Percentiles rank a stretch among this genome's conserved stretches.
Conservation (phyloP, 176 grass and related monocot species). For the Rhynchospora breviuscula region DNA sequence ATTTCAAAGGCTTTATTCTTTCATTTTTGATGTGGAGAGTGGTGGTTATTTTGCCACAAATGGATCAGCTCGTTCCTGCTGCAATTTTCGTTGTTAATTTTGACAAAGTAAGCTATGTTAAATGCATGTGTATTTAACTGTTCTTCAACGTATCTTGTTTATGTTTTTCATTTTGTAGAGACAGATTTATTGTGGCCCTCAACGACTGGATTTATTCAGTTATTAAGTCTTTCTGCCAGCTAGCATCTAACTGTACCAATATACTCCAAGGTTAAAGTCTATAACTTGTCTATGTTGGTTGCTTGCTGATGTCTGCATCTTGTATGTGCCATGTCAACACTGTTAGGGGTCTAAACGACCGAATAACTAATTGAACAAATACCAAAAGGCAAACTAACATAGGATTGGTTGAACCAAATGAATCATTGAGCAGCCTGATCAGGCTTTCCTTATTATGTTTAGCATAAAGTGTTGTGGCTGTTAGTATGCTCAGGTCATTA, state of each 20-base stretch:
- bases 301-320: background rate
- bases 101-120: conserved; percentile 66
- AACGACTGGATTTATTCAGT: background rate
- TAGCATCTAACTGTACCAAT: background rate
- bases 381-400: background rate
- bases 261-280: background rate
- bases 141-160: conserved; percentile 24
- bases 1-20: conserved; percentile 85
- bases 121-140: background rate
- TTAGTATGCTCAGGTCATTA: background rate
- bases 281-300: background rate
- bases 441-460: background rate
- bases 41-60: conserved; percentile 68
- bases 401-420: background rate
- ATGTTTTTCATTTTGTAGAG: conserved; percentile 15
- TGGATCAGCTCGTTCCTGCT: conserved; percentile 69
- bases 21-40: conserved; percentile 91
- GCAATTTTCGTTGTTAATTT: conserved; percentile 97
- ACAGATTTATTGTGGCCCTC: background rate
- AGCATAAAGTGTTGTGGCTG: background rate
- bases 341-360: background rate
- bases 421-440: background rate
- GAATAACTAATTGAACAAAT: background rate
- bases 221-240: background rate
- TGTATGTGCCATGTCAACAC: background rate